Base-by-base conservation (phyloP, 345 rosid genomes). In the Xanthoceras sorbifolium region DNA sequence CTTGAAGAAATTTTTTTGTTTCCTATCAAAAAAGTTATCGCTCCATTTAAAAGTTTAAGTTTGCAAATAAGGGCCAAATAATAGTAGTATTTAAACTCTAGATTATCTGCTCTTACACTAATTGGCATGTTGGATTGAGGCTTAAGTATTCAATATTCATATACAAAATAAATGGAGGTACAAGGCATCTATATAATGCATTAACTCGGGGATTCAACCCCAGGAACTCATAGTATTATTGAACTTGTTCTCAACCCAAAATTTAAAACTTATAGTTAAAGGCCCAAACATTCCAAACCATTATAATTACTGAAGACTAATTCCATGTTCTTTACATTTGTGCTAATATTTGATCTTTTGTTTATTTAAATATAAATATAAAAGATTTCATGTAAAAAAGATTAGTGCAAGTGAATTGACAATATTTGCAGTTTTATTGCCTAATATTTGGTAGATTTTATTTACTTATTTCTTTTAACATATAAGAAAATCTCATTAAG, bases 381-480 rank as follows among this genome's bases (percentile, higher is more conserved):
- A 6, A 55, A 36, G 57, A 44, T 32, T 23, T 32, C 36, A 65
- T 48, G n/a, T 48, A 22, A 5, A 65, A 65, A 63, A 6, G n/a
- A 64, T 40, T 42, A 38, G 22, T 74, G 7, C 11, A 36, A 57
- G 4, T 66, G 26, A 54, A 22, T 75, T 40, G 61, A 28, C 40
- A 15, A 18, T 36, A 22, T 54, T 63, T 46, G 69, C 14, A 50
- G 31, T 50, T 75, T 52, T 36, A 9, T 25, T 67, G 1, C 62
- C 32, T 5, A 5, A 38, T 23, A 7, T 55, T 67, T 55, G 17
- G 20, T 34, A 36, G 57, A 67, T 0, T 54, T 55, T 40, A 31
- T 70, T 36, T 42, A 54, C 73, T 9, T 71, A 38, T n/a, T 75
- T 64, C 62, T 22, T 60, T 36, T 59, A 50, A 28, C 54, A 72